Percentiles rank a stretch among this genome's conserved stretches.
These are phyloP conservation scores for Fusarium penzigii DNA, from an alignment of 2,329 filamentous ascomycete species.

Conservation along the genomic window DNA sequence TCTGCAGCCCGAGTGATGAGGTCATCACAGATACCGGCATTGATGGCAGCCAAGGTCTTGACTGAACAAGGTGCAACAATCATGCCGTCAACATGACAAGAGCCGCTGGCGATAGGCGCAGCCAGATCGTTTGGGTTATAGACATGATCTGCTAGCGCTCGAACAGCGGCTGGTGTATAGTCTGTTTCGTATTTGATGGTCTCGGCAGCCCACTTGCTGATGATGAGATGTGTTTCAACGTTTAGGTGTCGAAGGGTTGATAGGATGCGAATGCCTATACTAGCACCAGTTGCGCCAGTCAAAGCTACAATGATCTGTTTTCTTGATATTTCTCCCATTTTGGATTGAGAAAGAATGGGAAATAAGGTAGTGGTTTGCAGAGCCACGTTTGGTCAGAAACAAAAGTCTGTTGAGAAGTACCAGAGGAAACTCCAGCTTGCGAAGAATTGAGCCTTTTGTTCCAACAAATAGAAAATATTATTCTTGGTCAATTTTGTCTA, in stretches of 20 bases:
- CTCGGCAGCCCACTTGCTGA: slow-evolving; percentile 21
- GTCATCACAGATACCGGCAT: slow-evolving; percentile 46
- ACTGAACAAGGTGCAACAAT: slow-evolving; percentile 51
- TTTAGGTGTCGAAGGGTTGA: slow-evolving; percentile 13
- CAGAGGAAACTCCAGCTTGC: no score
- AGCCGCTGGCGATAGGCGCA: slow-evolving; percentile 20
- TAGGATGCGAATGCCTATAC: slow-evolving; percentile 16
- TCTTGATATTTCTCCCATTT: slow-evolving; percentile 35
- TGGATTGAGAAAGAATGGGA: no score
- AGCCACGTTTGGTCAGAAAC: background rate
- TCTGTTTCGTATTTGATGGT: slow-evolving; percentile 23
- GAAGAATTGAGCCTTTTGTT: no score
- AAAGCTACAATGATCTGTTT: slow-evolving; percentile 21
- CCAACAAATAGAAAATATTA: no score
- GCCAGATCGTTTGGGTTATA: slow-evolving; percentile 19
- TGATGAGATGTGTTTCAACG: slow-evolving; percentile 20
- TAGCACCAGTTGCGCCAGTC: slow-evolving; percentile 20
- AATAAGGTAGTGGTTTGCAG: background rate
- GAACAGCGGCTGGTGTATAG: slow-evolving; percentile 11
- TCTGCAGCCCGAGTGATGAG: slow-evolving; percentile 48
- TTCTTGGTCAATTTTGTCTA: no score
- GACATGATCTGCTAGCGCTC: slow-evolving; percentile 13
- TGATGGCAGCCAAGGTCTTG: slow-evolving; percentile 48
- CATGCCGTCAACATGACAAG: slow-evolving; percentile 41
- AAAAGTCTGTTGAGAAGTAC: background rate